Conservation (phyloP, 306 rosid genomes). For the Malus asiatica region DNA sequence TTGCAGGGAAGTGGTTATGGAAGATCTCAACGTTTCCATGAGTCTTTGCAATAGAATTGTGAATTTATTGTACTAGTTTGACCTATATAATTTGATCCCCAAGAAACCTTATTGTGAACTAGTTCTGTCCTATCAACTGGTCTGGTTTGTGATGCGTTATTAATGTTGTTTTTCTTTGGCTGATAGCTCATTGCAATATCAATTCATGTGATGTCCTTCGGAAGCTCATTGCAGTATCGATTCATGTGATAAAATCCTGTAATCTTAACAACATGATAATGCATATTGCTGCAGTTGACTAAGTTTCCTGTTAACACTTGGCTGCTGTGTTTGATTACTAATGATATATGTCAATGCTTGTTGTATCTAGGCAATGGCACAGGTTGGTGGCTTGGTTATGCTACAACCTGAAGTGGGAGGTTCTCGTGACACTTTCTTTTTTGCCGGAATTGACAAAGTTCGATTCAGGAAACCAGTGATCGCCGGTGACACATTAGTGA, state of each 20-base stretch:
- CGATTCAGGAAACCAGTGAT: slow-evolving; percentile 79
- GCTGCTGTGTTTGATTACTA: neutral
- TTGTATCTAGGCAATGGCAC: slow-evolving; percentile 76
- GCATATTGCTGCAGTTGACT: neutral
- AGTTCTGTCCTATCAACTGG: neutral
- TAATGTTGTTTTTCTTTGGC: neutral
- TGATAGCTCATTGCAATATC: neutral
- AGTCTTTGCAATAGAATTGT: neutral
- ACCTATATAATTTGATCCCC: neutral
- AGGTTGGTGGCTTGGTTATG: slow-evolving; percentile 87
- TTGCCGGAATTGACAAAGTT: slow-evolving; percentile 87
- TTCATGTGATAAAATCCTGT: neutral
- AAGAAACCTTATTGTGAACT: neutral
- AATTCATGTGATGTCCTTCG: neutral
- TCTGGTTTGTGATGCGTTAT: neutral
- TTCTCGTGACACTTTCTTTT: slow-evolving; percentile 68
- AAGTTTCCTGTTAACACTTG: neutral
- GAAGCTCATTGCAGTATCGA: neutral
- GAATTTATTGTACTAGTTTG: neutral
- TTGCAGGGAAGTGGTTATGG: neutral
- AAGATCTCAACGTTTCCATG: neutral
- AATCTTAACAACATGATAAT: neutral
- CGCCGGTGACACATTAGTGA: slow-evolving; percentile 87
- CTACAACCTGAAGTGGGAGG: slow-evolving; percentile 84
- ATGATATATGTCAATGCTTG: neutral